Percentiles rank a stretch among this genome's conserved stretches.
Conservation (phyloP, 495 filamentous ascomycete genomes). For the Trichoderma erinaceum region DNA sequence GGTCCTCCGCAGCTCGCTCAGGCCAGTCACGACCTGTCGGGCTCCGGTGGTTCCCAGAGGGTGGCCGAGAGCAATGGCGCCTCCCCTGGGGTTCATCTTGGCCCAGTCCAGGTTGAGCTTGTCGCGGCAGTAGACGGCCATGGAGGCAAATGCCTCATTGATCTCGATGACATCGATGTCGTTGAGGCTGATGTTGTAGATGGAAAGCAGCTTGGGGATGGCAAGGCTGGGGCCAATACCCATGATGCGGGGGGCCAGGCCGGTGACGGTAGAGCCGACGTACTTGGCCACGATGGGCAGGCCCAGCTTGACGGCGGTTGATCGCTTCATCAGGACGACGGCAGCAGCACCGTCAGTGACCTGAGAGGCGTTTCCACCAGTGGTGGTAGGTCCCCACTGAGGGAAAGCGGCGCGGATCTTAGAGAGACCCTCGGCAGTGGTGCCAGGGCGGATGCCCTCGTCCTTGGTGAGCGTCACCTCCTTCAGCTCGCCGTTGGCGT, state of each 20-base stretch:
- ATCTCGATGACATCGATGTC: constrained; percentile 90
- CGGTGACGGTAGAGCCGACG: constrained; percentile 83
- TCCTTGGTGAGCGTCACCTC: constrained; percentile 74
- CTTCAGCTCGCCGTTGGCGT: constrained; percentile 71
- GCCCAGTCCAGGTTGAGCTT: constrained; percentile 66
- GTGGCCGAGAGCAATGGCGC: constrained; percentile 73
- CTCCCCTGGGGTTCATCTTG: constrained; percentile 87
- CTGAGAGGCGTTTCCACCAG: constrained; percentile 93
- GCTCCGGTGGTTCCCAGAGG: constrained; percentile 76
- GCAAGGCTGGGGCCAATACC: constrained; percentile 91
- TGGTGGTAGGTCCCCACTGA: constrained; percentile 77
- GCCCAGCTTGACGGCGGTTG: constrained; percentile 75
- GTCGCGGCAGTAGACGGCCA: constrained; percentile 90
- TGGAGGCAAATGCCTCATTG: constrained; percentile 96
- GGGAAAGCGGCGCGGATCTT: constrained; percentile 93
- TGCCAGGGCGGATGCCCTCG: constrained; percentile 84
- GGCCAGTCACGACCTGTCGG: constrained; percentile 74
- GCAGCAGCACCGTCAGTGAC: constrained; percentile 94
- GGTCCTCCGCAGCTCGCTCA: constrained; percentile 70
- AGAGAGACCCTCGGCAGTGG: constrained; percentile 68
- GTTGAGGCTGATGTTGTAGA: constrained; percentile 69
- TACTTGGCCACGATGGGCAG: constrained; percentile 94
- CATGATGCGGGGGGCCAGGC: constrained; percentile 90
- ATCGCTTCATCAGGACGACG: constrained; percentile 88
- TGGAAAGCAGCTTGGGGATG: constrained; percentile 84